Evolutionary conservation across 805 yeast genomes (phyloP).

Genomic region (Tetrapisispora fleetii): DNA sequence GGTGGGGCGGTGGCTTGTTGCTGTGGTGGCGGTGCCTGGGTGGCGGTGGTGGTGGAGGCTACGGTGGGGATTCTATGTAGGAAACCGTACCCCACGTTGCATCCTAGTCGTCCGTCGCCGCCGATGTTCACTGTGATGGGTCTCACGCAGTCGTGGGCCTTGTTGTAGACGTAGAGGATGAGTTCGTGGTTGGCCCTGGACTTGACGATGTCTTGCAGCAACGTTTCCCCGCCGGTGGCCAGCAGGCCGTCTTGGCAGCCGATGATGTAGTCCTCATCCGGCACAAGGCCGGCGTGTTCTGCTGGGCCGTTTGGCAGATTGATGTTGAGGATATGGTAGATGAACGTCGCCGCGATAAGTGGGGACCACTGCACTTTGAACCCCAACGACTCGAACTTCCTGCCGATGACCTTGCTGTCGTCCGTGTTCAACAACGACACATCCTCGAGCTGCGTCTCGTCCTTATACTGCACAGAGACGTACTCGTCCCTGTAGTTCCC

Average conservation of each 20-base stretch:
- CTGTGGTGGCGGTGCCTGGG: not conserved
- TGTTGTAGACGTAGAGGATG: slow-evolving; percentile 72
- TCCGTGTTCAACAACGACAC: slow-evolving; percentile 25
- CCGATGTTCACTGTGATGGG: slow-evolving; percentile 80
- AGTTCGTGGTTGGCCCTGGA: slow-evolving; percentile 39
- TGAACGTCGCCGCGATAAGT: slow-evolving; percentile 62
- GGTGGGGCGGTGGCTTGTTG: slow-evolving; percentile 2
- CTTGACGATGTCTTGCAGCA: slow-evolving; percentile 57
- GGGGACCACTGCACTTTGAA: slow-evolving; percentile 71
- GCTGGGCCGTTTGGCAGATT: slow-evolving; percentile 70
- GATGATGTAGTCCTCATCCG: slow-evolving; percentile 79
- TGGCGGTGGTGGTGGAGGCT: not conserved
- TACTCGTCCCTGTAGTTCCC: slow-evolving; percentile 42
- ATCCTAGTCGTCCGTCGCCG: slow-evolving; percentile 78
- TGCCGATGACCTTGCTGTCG: slow-evolving; percentile 7
- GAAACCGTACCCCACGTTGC: slow-evolving; percentile 90
- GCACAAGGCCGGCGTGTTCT: slow-evolving; percentile 66
- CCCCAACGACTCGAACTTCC: slow-evolving; percentile 45
- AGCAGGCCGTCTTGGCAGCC: slow-evolving; percentile 82
- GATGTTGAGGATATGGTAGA: slow-evolving; percentile 76
- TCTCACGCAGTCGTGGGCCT: slow-evolving; percentile 73
- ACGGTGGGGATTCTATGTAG: slow-evolving; percentile 72
- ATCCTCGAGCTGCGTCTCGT: slow-evolving; percentile 18
- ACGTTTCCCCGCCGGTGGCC: slow-evolving; percentile 78
- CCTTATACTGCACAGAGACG: slow-evolving; percentile 24